Evolutionary conservation across 2,329 filamentous ascomycete genomes (phyloP).

Genomic region (Keithomyces neogunnii): DNA sequence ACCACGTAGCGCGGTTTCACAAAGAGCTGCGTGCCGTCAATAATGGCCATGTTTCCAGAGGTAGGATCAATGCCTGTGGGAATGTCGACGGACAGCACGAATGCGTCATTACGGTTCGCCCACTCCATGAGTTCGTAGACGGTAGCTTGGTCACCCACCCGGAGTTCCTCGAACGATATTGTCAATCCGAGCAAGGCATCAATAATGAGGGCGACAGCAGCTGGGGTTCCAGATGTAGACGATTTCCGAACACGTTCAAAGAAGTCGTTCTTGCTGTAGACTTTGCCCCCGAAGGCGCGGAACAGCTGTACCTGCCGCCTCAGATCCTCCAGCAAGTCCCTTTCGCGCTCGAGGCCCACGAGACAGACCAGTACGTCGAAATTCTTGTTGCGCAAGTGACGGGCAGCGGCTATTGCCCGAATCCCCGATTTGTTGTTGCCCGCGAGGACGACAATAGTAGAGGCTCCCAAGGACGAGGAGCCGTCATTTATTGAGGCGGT

Average conservation of each 20-base stretch:
- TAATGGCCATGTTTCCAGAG: constrained; percentile 55
- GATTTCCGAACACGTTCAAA: constrained; percentile 50
- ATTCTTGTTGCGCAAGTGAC: constrained; percentile 79
- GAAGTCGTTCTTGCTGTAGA: constrained; percentile 53
- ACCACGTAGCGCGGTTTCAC: constrained; percentile 77
- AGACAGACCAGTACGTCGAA: constrained; percentile 75
- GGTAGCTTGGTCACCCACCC: constrained; percentile 71
- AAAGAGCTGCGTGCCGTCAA: constrained; percentile 71
- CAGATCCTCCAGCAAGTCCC: constrained; percentile 71
- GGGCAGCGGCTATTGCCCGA: constrained; percentile 73
- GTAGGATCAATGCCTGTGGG: constrained; percentile 82
- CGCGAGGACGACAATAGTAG: constrained; percentile 65
- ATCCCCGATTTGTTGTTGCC: constrained; percentile 92
- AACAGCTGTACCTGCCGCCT: constrained; percentile 77
- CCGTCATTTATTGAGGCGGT: constrained; percentile 23
- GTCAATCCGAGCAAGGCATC: constrained; percentile 85
- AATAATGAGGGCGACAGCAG: constrained; percentile 68
- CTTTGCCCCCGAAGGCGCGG: constrained; percentile 70
- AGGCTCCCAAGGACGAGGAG: constrained; percentile 15
- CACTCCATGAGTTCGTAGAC: constrained; percentile 88
- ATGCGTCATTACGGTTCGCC: constrained; percentile 80
- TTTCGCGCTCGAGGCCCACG: constrained; percentile 74
- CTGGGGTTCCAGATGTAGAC: constrained; percentile 29
- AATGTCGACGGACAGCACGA: constrained; percentile 80
- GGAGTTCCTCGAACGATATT: constrained; percentile 79